A percentile compares a stretch with the other conserved stretches of the same genome.
Conservation (phyloP, 768 basidiomycete species). For the Lyophyllum semitale region DNA sequence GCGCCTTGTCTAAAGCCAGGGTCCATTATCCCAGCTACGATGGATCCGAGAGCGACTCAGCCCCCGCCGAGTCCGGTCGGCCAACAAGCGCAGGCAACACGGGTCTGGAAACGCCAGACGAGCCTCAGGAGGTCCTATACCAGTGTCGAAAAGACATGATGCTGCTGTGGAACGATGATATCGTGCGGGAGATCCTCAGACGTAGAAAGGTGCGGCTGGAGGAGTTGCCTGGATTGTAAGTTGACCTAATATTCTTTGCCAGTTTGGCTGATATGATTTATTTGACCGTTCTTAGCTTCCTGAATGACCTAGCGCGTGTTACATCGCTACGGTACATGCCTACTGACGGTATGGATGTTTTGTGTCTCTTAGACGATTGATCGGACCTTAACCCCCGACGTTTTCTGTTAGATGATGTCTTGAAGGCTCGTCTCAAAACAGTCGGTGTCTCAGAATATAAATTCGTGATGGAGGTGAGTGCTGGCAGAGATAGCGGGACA, state of each 20-base stretch:
- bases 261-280: slow-evolving; percentile 5
- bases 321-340: slow-evolving; percentile 65
- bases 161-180: slow-evolving; percentile 65
- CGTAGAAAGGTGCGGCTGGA: slow-evolving; percentile 65
- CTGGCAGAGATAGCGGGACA: slow-evolving; percentile 53
- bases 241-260: slow-evolving; percentile 16
- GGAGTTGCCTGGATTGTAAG: slow-evolving; percentile 77
- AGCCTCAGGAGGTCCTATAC: slow-evolving; percentile 60
- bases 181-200: slow-evolving; percentile 55
- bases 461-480: slow-evolving; percentile 71
- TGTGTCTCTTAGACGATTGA: neutral
- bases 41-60: slow-evolving; percentile 19
- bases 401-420: slow-evolving; percentile 59
- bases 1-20: slow-evolving; percentile 49
- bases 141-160: slow-evolving; percentile 66
- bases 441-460: slow-evolving; percentile 81
- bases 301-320: slow-evolving; percentile 69
- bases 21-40: slow-evolving; percentile 31
- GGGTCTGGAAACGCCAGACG: slow-evolving; percentile 51
- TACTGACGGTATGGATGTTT: slow-evolving; percentile 53
- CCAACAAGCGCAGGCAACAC: slow-evolving; percentile 48
- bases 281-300: slow-evolving; percentile 47
- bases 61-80: slow-evolving; percentile 23
- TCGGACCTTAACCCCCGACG: neutral
- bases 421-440: slow-evolving; percentile 75